phyloP scores from a whole-genome alignment of 768 basidiomycete species.

The Boletus patriciae region DNA sequence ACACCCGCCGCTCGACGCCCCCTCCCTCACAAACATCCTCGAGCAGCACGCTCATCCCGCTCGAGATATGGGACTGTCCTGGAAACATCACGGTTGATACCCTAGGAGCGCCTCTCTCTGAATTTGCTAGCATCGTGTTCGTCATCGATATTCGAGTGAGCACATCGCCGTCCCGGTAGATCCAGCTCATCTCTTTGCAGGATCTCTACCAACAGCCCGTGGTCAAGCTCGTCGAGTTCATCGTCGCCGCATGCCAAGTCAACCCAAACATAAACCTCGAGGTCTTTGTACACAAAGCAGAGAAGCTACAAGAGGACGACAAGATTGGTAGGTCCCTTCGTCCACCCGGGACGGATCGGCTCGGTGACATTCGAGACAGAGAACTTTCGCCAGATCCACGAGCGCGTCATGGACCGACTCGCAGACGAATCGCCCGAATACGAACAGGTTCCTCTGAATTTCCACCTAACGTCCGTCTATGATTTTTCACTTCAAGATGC shows the following conservation, averaged over 20 bases:
- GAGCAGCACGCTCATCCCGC: conserved; percentile 81
- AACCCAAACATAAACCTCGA: conserved; percentile 81
- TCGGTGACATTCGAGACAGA: conserved; percentile 48
- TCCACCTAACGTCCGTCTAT: conserved; percentile 90
- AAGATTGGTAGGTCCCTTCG: conserved; percentile 63
- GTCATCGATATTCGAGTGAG: conserved; percentile 93
- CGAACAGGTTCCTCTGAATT: conserved; percentile 77
- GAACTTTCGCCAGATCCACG: conserved; percentile 88
- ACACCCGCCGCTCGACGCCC: neutral
- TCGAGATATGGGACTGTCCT: conserved; percentile 96
- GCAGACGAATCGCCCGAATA: conserved; percentile 74
- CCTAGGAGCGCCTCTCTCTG: conserved; percentile 70
- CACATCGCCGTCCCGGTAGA: neutral
- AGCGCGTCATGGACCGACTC: conserved; percentile 81
- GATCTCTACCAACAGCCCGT: conserved; percentile 85
- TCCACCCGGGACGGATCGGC: neutral
- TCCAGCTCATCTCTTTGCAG: conserved; percentile 38
- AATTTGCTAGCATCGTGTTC: conserved; percentile 85
- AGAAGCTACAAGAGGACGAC: conserved; percentile 88
- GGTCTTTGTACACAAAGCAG: conserved; percentile 95
- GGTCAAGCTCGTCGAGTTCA: conserved; percentile 76
- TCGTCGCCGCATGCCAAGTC: conserved; percentile 70
- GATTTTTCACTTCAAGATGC: conserved; percentile 92
- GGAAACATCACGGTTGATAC: conserved; percentile 79
- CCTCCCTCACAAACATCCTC: neutral